phyloP scores from a whole-genome alignment of 176 grass and related monocot species.

The Hyparrhenia diplandra region DNA sequence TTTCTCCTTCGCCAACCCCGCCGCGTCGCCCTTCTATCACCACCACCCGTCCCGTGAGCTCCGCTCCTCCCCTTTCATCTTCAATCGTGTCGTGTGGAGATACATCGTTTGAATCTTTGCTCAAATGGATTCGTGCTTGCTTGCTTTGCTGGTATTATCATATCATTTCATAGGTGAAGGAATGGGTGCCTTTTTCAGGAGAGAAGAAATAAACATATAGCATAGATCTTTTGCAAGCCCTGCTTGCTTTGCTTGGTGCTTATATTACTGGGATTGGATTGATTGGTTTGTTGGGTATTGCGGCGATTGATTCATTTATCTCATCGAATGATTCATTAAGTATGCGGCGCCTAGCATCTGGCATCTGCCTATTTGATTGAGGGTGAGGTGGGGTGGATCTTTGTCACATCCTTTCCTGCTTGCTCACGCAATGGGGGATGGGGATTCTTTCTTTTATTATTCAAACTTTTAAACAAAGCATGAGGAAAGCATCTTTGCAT shows the following conservation, averaged over 20 bases:
- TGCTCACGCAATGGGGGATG: not conserved
- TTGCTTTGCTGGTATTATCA: not conserved
- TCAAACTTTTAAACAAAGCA: slow-evolving; percentile 15
- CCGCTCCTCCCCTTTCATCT: not conserved
- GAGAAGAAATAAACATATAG: not conserved
- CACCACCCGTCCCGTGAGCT: slow-evolving; percentile 74
- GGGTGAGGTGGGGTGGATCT: not conserved
- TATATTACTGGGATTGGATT: not conserved
- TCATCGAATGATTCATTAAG: not conserved
- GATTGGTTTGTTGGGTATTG: not conserved
- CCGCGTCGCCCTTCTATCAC: slow-evolving; percentile 51
- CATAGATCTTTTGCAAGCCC: not conserved
- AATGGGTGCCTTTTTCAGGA: not conserved
- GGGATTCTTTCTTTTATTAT: slow-evolving; percentile 16
- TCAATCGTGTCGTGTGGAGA: not conserved
- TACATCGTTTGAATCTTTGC: not conserved
- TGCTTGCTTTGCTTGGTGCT: not conserved
- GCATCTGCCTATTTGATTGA: not conserved
- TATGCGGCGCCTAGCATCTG: not conserved
- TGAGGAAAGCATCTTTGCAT: slow-evolving; percentile 11
- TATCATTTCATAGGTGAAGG: not conserved
- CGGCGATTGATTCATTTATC: not conserved
- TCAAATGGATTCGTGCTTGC: slow-evolving; percentile 12
- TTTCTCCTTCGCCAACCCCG: slow-evolving; percentile 62
- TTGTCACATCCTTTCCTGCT: not conserved